Evolutionary conservation across 345 rosid species (phyloP).

Genomic region (Camelina hispida): DNA sequence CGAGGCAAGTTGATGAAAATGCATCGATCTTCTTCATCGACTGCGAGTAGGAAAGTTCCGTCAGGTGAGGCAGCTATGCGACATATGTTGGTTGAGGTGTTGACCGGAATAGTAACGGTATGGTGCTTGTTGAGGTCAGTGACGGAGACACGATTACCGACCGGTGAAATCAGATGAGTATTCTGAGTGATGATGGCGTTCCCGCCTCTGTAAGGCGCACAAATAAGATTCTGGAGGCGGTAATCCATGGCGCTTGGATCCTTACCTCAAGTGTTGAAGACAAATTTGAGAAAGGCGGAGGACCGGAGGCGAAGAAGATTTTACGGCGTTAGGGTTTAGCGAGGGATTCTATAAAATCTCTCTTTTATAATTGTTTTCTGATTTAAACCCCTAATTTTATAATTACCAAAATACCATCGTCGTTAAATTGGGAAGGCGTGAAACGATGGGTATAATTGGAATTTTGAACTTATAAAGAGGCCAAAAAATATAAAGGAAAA

Average conservation of each 20-base stretch:
- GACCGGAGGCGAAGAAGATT: conserved; percentile 17
- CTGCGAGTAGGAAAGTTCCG: conserved; percentile 74
- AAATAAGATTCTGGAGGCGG: conserved; percentile 81
- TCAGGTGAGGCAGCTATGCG: conserved; percentile 82
- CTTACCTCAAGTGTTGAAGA: conserved; percentile 6
- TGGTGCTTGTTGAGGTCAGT: conserved; percentile 85
- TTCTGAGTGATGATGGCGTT: conserved; percentile 65
- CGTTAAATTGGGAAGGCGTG: not conserved
- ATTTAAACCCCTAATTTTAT: not conserved
- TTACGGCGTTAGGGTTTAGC: conserved; percentile 43
- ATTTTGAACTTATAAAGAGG: not conserved
- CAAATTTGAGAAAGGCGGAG: conserved; percentile 3
- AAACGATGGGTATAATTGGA: conserved; percentile 14
- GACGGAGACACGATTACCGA: conserved; percentile 89
- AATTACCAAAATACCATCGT: not conserved
- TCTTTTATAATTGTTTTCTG: not conserved
- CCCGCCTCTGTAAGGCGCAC: conserved; percentile 95
- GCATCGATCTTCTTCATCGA: conserved; percentile 80
- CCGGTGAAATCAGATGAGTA: conserved; percentile 76
- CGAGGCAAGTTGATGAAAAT: conserved; percentile 81
- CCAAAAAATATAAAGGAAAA: not conserved
- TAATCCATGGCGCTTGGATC: conserved; percentile 65
- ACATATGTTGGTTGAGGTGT: conserved; percentile 70
- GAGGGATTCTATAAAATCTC: not conserved
- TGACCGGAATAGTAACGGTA: conserved; percentile 65